Base-by-base conservation (phyloP, 345 rosid genomes). In the Moricandia moricandioides region DNA sequence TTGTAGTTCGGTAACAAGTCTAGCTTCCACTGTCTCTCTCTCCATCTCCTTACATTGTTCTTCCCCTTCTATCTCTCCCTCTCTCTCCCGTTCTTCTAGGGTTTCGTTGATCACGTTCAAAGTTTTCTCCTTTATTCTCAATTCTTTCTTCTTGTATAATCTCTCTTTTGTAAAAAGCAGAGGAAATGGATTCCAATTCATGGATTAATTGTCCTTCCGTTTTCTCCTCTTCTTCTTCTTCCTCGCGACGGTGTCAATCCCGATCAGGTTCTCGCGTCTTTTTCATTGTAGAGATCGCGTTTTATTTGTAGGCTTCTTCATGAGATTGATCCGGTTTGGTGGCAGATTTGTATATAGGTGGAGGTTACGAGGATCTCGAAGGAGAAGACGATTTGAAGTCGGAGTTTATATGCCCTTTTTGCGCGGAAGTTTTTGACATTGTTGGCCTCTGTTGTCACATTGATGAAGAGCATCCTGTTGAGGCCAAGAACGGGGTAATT, bases 401-500 rank as follows among this genome's bases (percentile, higher is more conserved):
- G 2, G 88, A 88, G 86, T 88, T 81, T 77, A 55, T 85, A 10
- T 92, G 98, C 37, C 94, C 98, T 1, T 92, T 90, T 62, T 92
- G 96, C 14, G 89, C 86, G 3, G 96, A 92, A 72, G 91, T 86
- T 76, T 92, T 90, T 67, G 94, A 92, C 70, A 85, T 90, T 72
- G 89, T 92, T 39, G 98, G 92, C 7, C 94, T 92, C 13, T 92
- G 86, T 84, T 92, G 94, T 74, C 96, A 92, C 74, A 81, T 88
- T 70, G 98, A 90, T 18, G 98, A 92, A 73, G 94, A 88, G 56
- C 98, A 92, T 84, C 96, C 98, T 2, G 78, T 85, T n/a, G 97
- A 90, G 74, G 88, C 86, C 37, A 87, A 84, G 70, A 85, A 84
- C 30, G 98, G 98, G 94, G 98, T 88, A 87, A 78, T 56, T 8